Evolutionary conservation across 306 rosid species (phyloP).

Genomic region (Malus sylvestris): DNA sequence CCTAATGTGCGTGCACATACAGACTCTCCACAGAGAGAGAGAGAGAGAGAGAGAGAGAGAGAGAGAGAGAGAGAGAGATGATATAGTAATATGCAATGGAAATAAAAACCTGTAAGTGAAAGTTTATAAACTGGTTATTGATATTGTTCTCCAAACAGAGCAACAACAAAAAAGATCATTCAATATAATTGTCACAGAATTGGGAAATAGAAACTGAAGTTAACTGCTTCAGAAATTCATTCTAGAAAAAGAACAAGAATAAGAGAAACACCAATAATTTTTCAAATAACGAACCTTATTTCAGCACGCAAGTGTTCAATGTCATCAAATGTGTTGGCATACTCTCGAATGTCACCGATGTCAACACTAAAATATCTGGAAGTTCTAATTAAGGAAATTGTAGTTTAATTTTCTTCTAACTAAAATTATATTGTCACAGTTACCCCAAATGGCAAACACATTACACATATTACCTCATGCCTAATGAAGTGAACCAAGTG

Average conservation of each 20-base stretch:
- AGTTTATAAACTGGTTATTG: neutral
- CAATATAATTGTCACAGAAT: neutral
- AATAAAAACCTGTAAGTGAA: neutral
- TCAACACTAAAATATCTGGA: constrained; percentile 89
- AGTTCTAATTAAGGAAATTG: constrained; percentile 32
- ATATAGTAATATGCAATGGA: neutral
- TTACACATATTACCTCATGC: neutral
- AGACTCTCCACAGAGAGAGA: neutral
- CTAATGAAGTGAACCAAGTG: neutral
- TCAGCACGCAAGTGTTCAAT: constrained; percentile 90
- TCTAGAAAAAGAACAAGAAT: neutral
- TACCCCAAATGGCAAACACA: constrained; percentile 8
- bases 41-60: no score
- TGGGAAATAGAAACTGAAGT: neutral
- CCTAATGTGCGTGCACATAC: neutral
- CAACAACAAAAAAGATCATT: neutral
- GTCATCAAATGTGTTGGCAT: constrained; percentile 57
- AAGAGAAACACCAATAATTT: neutral
- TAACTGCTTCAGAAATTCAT: neutral
- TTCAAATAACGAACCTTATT: constrained; percentile 58
- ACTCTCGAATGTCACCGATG: constrained; percentile 69
- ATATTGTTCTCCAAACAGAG: neutral
- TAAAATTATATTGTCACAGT: neutral
- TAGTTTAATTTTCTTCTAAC: constrained; percentile 11
- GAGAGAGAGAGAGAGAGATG: no score